Percentiles rank a stretch among this genome's conserved stretches.
Evolutionary conservation across 1,284 basidiomycete species (phyloP).

Genomic region (Boletus semigastroideus): DNA sequence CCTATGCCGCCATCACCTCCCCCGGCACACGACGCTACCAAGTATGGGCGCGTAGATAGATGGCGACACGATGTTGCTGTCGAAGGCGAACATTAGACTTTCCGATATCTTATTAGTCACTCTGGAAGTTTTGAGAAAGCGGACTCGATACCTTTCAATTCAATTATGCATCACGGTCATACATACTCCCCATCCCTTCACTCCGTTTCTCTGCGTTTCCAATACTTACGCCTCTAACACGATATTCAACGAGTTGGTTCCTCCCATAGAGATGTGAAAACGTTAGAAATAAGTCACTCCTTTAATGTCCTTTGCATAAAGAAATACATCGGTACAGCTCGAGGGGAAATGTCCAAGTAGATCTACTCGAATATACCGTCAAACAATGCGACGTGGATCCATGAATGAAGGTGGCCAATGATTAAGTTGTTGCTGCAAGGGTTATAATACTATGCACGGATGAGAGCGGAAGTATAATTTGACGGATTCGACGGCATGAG

Average conservation of each 20-base stretch:
- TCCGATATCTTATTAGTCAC: slow-evolving; percentile 6
- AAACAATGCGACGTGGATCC: slow-evolving; percentile 36
- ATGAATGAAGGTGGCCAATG: slow-evolving; percentile 26
- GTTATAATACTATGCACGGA: slow-evolving; percentile 29
- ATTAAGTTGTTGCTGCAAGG: slow-evolving; percentile 27
- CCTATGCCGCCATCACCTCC: slow-evolving; percentile 58
- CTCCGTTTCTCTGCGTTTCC: not conserved
- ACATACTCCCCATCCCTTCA: not conserved
- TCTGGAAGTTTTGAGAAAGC: slow-evolving; percentile 8
- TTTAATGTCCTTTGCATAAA: slow-evolving; percentile 36
- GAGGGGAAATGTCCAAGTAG: slow-evolving; percentile 34
- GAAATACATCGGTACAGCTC: slow-evolving; percentile 36
- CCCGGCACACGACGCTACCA: slow-evolving; percentile 59
- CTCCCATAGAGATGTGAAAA: not conserved
- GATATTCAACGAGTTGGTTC: not conserved
- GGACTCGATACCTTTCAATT: slow-evolving; percentile 11
- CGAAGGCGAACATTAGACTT: slow-evolving; percentile 47
- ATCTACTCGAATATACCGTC: slow-evolving; percentile 39
- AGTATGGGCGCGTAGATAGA: slow-evolving; percentile 69
- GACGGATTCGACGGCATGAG: not conserved
- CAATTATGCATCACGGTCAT: slow-evolving; percentile 4
- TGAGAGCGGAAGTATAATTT: not conserved
- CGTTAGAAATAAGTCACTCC: slow-evolving; percentile 37
- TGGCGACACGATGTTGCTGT: slow-evolving; percentile 78
- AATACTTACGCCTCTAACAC: slow-evolving; percentile 8